phyloP scores from a whole-genome alignment of 2,329 filamentous ascomycete genomes.

The Cercospora brassicicola region DNA sequence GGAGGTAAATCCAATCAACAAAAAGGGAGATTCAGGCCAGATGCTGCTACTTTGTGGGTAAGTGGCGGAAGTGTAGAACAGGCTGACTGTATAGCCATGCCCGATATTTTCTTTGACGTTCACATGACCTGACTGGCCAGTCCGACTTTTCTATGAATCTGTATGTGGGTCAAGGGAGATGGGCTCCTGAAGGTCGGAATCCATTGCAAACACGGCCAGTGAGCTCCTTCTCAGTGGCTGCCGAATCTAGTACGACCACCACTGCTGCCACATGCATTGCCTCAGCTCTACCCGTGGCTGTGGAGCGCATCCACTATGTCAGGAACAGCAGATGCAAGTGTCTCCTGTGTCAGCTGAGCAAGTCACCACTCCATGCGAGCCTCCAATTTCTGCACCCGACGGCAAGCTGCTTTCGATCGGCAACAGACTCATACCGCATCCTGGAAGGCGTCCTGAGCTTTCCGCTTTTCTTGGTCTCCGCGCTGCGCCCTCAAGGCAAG shows the following conservation, averaged over 20 bases:
- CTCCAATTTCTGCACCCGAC: background rate
- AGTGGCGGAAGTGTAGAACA: conserved; percentile 14
- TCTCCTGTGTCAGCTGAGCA: background rate
- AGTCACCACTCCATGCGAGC: background rate
- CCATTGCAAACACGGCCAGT: background rate
- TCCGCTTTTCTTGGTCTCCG: background rate
- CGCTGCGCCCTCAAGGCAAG: background rate
- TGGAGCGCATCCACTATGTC: background rate
- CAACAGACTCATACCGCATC: background rate
- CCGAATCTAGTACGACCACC: background rate
- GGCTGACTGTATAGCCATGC: conserved; percentile 24
- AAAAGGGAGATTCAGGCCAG: background rate
- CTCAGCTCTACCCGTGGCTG: background rate
- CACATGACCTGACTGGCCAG: background rate
- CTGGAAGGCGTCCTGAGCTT: background rate
- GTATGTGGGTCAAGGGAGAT: background rate
- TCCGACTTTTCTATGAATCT: background rate
- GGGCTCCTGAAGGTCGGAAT: background rate
- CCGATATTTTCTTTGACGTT: conserved; percentile 10
- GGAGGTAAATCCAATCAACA: conserved; percentile 40
- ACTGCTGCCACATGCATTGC: background rate
- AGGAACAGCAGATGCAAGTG: background rate
- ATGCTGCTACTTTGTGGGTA: background rate
- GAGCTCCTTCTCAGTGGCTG: background rate
- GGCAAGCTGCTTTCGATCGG: background rate